Percentiles rank a stretch among this genome's conserved stretches.
These are phyloP conservation scores for Cryphonectria japonica DNA, from an alignment of 2,329 filamentous ascomycete species.

Conservation along the genomic window DNA sequence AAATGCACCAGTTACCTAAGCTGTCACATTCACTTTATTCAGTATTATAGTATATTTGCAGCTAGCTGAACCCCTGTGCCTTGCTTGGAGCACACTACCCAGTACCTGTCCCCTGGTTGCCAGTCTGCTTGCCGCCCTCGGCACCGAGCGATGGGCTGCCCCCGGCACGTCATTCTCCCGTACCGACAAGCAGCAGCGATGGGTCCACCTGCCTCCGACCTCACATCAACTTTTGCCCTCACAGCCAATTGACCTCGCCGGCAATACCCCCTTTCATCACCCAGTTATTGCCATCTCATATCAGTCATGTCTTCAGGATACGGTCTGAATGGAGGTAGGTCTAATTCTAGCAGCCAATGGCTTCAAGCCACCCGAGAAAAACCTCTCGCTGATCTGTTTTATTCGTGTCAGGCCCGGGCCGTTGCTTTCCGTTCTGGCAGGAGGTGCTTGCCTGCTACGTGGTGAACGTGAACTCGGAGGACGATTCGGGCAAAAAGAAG, in stretches of 20 bases:
- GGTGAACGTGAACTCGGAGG: conserved; percentile 82
- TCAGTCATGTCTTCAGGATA: conserved; percentile 32
- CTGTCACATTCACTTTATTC: conserved; percentile 7
- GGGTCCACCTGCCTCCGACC: conserved; percentile 13
- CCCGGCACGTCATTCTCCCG: conserved; percentile 14
- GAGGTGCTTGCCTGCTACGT: conserved; percentile 98
- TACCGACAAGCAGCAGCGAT: conserved; percentile 1
- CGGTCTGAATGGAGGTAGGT: conserved; percentile 48
- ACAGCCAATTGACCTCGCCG: conserved; percentile 21
- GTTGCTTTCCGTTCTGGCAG: conserved; percentile 99
- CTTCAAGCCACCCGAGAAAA: conserved; percentile 26
- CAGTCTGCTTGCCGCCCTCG: conserved; percentile 2
- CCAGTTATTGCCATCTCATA: conserved; percentile 17
- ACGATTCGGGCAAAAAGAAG: conserved; percentile 82
- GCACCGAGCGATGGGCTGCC: not conserved
- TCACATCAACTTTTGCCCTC: conserved; percentile 24
- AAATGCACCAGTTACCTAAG: conserved; percentile 16
- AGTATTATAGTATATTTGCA: not conserved
- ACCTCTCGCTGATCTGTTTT: conserved; percentile 26
- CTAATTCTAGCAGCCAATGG: conserved; percentile 21
- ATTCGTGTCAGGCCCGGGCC: conserved; percentile 57
- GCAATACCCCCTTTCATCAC: conserved; percentile 9
- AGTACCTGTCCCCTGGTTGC: not conserved
- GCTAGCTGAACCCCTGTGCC: not conserved
- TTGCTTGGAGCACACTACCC: not conserved